Evolutionary conservation across 2,329 filamentous ascomycete species (phyloP).

Genomic region (Tolypocladium endophyticum): DNA sequence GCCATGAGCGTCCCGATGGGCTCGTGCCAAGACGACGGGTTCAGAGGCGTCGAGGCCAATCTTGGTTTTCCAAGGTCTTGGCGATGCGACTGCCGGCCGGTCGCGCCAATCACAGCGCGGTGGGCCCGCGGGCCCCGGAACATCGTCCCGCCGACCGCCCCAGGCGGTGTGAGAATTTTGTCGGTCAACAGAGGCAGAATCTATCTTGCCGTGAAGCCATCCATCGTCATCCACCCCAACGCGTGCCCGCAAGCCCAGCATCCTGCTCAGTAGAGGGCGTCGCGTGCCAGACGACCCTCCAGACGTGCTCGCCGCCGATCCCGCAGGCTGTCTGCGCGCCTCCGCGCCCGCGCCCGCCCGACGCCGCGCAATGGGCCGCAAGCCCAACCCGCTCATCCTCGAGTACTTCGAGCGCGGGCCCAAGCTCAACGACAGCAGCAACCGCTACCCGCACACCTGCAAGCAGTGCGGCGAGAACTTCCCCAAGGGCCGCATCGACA

Average conservation of each 20-base stretch:
- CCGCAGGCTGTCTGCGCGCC: not conserved
- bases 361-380: slow-evolving; percentile 57
- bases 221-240: slow-evolving; percentile 5
- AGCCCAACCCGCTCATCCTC: slow-evolving; percentile 74
- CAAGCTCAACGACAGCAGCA: slow-evolving; percentile 82
- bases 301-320: not conserved
- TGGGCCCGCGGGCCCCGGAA: not conserved
- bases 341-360: not conserved
- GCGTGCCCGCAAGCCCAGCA: not conserved
- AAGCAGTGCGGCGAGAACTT: slow-evolving; percentile 82
- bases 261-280: not conserved
- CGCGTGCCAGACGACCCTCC: not conserved
- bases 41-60: not conserved
- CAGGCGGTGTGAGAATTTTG: slow-evolving; percentile 25
- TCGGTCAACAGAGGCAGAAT: slow-evolving; percentile 24
- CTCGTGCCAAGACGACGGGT: not conserved
- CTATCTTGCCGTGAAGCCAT: slow-evolving; percentile 9
- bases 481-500: slow-evolving; percentile 80
- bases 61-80: not conserved
- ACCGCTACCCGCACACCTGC: slow-evolving; percentile 86
- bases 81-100: not conserved
- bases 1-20: not conserved
- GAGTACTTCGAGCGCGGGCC: slow-evolving; percentile 81
- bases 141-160: not conserved
- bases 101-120: not conserved